Evolutionary conservation across 1,284 basidiomycete species (phyloP), one percentile per base, ranked within the genome.

Genomic region (Vanrija sp.): DNA sequence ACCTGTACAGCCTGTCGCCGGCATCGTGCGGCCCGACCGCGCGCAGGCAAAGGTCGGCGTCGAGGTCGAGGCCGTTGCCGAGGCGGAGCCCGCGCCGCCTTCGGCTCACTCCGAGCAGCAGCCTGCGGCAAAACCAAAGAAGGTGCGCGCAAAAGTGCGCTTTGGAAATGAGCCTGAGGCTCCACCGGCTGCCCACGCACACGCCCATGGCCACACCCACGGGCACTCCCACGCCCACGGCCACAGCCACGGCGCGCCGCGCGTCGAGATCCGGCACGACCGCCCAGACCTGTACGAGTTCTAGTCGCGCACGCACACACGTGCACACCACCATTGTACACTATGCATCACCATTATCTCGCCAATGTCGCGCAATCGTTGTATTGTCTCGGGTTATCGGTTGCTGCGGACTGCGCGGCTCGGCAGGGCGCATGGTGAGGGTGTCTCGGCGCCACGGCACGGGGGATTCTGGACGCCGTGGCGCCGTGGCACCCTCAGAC

Each of bases 281-380:
- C 66, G 74, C 54, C 76, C 76, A 2, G 78, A 80, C 55, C 61
- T 80, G 62, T 78, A 78, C 58, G 78, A 80, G 54, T 80, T 80
- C 54, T 80, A 50, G 55, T 7, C 25, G 23, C 18, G 40, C 21
- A 43, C 40, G 5, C 7, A 12, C 42, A 5, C 42, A 43, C 42
- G 21, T 46, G 25, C 44, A 34, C 28, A 18, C 28, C 44, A 46
- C 5, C 26, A 25, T 46, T 25, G n/a, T 44, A 44, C 43, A 44
- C 43, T 25, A 43, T 21, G 21, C 40, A 43, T 43, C 34, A 14
- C 34, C 34, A 34, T 34, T 15, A 15, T 34, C 9, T 34, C 34
- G 34, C 34, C 34, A 34, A 12, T 14, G 1, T 12, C 34, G 34
- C 34, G 14, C 12, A 0, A 15, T 34, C 12, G 28, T 8, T 28